A percentile compares a stretch with the other conserved stretches of the same genome.
phyloP scores from a whole-genome alignment of 2,329 filamentous ascomycete genomes.

The Boeremia exigua region DNA sequence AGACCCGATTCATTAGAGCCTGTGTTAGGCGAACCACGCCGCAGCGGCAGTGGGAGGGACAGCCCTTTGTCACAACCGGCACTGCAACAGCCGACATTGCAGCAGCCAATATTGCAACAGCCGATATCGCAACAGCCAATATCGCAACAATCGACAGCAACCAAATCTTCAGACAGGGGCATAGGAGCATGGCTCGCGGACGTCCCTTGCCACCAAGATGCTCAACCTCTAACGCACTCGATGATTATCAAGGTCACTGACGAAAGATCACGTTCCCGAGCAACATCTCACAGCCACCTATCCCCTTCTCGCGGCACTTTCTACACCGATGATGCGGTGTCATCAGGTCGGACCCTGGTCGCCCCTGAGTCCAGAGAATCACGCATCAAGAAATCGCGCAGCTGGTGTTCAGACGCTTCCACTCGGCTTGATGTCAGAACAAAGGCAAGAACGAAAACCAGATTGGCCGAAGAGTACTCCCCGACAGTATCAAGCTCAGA shows the following conservation, averaged over 20 bases:
- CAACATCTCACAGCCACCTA: slow-evolving; percentile 17
- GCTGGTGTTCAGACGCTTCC: slow-evolving; percentile 32
- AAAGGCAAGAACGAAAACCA: slow-evolving; percentile 21
- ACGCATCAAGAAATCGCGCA: slow-evolving; percentile 27
- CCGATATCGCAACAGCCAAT: slow-evolving; percentile 16
- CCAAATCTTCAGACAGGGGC: slow-evolving; percentile 20
- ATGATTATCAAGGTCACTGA: slow-evolving; percentile 22
- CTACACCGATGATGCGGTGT: slow-evolving; percentile 37
- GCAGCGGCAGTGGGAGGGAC: slow-evolving; percentile 26
- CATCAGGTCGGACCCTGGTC: slow-evolving; percentile 28
- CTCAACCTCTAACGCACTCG: slow-evolving; percentile 25
- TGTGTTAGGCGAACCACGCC: slow-evolving; percentile 26
- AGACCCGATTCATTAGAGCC: slow-evolving; percentile 34
- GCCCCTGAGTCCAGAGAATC: slow-evolving; percentile 21
- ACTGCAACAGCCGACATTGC: slow-evolving; percentile 16
- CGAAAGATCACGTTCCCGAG: slow-evolving; percentile 17
- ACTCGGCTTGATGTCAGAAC: slow-evolving; percentile 10
- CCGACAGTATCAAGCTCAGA: slow-evolving; percentile 34
- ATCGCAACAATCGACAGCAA: slow-evolving; percentile 15
- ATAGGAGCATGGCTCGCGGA: slow-evolving; percentile 42
- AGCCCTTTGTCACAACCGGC: slow-evolving; percentile 19
- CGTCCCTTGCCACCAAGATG: slow-evolving; percentile 31
- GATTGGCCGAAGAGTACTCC: slow-evolving; percentile 20
- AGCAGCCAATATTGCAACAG: slow-evolving; percentile 18
- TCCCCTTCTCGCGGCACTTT: slow-evolving; percentile 37